phyloP scores from a whole-genome alignment of 495 filamentous ascomycete genomes.

The Aspergillus sclerotiicarbonarius region DNA sequence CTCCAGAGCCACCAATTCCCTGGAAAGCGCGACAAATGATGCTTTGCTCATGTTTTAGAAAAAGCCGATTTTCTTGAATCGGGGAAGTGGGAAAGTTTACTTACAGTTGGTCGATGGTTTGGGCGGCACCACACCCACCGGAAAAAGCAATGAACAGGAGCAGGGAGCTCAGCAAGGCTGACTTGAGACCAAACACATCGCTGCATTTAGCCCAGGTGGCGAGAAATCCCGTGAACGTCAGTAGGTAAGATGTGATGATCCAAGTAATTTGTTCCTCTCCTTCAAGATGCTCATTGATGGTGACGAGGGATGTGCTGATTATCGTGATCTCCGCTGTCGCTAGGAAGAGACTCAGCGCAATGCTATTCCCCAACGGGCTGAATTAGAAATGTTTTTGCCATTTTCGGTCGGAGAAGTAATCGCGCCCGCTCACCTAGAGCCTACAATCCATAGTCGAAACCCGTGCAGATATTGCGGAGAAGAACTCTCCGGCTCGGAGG shows the following conservation, averaged over 20 bases:
- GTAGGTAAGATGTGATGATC: slow-evolving; percentile 54
- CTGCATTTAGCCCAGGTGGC: slow-evolving; percentile 55
- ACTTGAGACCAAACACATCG: slow-evolving; percentile 54
- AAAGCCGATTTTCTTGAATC: not conserved
- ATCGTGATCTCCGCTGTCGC: slow-evolving; percentile 57
- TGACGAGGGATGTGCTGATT: slow-evolving; percentile 58
- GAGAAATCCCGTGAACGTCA: slow-evolving; percentile 56
- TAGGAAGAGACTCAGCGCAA: slow-evolving; percentile 53
- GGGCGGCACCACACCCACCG: slow-evolving; percentile 49
- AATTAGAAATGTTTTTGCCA: not conserved
- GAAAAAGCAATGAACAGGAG: slow-evolving; percentile 54
- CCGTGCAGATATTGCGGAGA: not conserved
- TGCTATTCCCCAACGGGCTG: slow-evolving; percentile 24
- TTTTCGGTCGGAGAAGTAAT: not conserved
- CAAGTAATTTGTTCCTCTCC: slow-evolving; percentile 48
- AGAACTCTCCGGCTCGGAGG: not conserved
- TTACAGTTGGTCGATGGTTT: slow-evolving; percentile 51
- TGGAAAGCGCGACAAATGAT: slow-evolving; percentile 53
- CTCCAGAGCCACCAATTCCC: slow-evolving; percentile 51
- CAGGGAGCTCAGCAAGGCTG: slow-evolving; percentile 46
- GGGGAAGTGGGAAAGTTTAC: slow-evolving; percentile 20
- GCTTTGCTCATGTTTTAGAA: slow-evolving; percentile 21
- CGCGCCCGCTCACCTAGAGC: not conserved
- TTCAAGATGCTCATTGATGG: slow-evolving; percentile 50
- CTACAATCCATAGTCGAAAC: slow-evolving; percentile 1